These are phyloP conservation scores for Brassica juncea DNA, from an alignment of 345 rosid genomes.

Conservation along the genomic window DNA sequence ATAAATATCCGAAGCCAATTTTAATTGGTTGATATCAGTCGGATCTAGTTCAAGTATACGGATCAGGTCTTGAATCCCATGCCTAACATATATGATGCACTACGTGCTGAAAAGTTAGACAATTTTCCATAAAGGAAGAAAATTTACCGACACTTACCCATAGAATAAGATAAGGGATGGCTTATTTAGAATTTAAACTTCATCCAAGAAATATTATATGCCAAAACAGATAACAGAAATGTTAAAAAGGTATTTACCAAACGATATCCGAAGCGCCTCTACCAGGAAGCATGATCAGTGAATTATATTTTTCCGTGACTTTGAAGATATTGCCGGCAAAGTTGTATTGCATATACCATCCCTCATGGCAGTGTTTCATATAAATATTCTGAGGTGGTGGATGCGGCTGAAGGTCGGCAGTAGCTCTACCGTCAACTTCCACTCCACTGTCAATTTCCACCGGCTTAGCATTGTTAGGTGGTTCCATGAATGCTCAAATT, in stretches of 20 bases:
- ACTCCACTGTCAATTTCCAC: too few relatives aligned
- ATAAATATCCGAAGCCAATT: not conserved
- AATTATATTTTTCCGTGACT: constrained; percentile 77
- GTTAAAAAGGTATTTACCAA: constrained; percentile 49
- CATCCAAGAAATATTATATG: too few relatives aligned
- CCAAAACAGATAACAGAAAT: not conserved
- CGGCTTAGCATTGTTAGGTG: too few relatives aligned
- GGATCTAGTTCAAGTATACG: not conserved
- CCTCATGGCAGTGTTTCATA: constrained; percentile 60
- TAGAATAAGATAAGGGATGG: too few relatives aligned
- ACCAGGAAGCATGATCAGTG: constrained; percentile 79
- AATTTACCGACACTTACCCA: too few relatives aligned
- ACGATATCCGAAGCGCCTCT: constrained; percentile 86
- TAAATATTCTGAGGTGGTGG: too few relatives aligned
- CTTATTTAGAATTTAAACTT: too few relatives aligned
- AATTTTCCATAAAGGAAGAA: too few relatives aligned
- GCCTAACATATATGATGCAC: not conserved
- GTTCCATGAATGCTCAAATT: too few relatives aligned
- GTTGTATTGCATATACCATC: constrained; percentile 69
- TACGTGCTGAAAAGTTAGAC: not conserved
- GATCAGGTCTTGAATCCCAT: not conserved
- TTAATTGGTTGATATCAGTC: not conserved
- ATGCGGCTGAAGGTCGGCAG: too few relatives aligned
- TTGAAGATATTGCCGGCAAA: constrained; percentile 69
- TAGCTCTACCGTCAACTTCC: too few relatives aligned